A percentile compares a stretch with the other conserved stretches of the same genome.
Conservation (phyloP, 352 stramenopile species). For the Globisporangium takayamanum region DNA sequence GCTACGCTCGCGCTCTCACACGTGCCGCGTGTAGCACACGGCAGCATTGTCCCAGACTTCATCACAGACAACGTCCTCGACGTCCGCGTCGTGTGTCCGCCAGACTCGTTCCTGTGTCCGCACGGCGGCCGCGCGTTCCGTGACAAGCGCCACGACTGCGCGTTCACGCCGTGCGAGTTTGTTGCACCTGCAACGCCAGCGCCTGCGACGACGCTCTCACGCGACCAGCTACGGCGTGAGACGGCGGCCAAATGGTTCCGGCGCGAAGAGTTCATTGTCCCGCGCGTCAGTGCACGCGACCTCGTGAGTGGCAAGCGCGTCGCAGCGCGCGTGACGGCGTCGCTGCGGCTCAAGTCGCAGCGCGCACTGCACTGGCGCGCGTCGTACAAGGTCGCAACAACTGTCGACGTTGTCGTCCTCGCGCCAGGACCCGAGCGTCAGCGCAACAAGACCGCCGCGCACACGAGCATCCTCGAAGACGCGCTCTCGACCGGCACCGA, state of each 20-base stretch:
- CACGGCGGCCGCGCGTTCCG: constrained; percentile 33
- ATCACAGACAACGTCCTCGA: constrained; percentile 21
- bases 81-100: constrained; percentile 23
- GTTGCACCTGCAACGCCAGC: constrained; percentile 7
- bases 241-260: constrained; percentile 27
- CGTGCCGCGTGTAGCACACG: not conserved
- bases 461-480: constrained; percentile 8
- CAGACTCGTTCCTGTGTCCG: constrained; percentile 32
- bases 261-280: constrained; percentile 32
- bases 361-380: constrained; percentile 8
- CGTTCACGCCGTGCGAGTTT: constrained; percentile 39
- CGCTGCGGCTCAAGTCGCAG: constrained; percentile 13
- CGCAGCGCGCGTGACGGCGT: constrained; percentile 3
- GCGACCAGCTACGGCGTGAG: constrained; percentile 9
- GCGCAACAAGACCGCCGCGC: constrained; percentile 3
- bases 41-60: constrained; percentile 2
- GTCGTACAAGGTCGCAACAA: not conserved
- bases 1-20: not conserved
- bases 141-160: constrained; percentile 26
- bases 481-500: constrained; percentile 10
- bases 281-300: constrained; percentile 14
- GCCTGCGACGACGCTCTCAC: constrained; percentile 2
- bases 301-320: constrained; percentile 17
- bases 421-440: constrained; percentile 1
- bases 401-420: not conserved